phyloP scores from a whole-genome alignment of 2,329 filamentous ascomycete genomes.

The Pseudogymnoascus destructans region DNA sequence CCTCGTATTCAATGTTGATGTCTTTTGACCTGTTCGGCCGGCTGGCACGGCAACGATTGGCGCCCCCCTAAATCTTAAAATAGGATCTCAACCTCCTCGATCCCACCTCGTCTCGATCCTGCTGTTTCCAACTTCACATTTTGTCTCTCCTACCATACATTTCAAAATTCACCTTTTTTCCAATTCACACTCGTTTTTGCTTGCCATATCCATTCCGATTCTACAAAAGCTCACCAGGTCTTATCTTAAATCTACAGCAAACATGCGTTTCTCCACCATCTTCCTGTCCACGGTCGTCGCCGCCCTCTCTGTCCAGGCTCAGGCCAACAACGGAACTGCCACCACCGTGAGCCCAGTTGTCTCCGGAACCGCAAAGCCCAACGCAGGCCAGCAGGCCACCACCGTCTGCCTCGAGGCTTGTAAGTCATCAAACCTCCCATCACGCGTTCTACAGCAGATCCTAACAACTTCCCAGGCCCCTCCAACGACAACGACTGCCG shows the following conservation, averaged over 20 bases:
- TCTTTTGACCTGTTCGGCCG: not conserved
- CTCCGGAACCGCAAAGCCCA: not conserved
- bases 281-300: conserved; percentile 6
- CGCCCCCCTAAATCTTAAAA: conserved; percentile 5
- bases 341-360: not conserved
- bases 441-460: not conserved
- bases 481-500: not conserved
- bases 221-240: not conserved
- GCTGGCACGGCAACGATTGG: not conserved
- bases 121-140: not conserved
- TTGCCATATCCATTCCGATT: not conserved
- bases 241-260: conserved; percentile 1
- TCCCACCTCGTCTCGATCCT: not conserved
- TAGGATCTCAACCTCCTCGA: conserved; percentile 1
- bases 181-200: not conserved
- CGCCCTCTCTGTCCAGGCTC: not conserved
- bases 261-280: conserved; percentile 7
- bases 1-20: conserved; percentile 3
- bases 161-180: not conserved
- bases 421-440: not conserved
- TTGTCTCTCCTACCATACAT: not conserved
- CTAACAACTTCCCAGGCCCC: conserved; percentile 2
- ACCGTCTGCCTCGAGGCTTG: not conserved
- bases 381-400: not conserved
- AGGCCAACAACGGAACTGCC: not conserved